Evolutionary conservation across 257 asterid species (phyloP), one percentile per base, ranked within the genome.

Genomic region (Nicotiana tabacum): DNA sequence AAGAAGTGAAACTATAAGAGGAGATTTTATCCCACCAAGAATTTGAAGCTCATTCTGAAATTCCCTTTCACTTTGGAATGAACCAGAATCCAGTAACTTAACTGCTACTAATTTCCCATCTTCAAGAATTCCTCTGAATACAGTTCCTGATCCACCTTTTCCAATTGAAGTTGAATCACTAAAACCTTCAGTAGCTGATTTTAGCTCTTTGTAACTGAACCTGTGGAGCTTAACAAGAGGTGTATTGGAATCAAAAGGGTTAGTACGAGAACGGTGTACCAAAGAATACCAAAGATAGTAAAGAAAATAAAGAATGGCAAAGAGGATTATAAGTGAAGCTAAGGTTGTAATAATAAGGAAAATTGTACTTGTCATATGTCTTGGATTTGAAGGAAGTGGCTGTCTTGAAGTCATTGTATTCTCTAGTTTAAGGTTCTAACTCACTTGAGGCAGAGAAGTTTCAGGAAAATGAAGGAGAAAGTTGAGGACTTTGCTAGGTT

Each of bases 121-220:
- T 80, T 82, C 90, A 21, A 96, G 83, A 82, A 89, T 90, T 58
- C 98, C 99, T 78, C 92, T 88, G 86, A 82, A 96, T 77, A 96
- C 99, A 58, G 93, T 82, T 69, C 98, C 97, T 2, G 99, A 96
- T 79, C 99, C 99, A 46, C 99, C 99, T 87, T 93, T 96, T 3
- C 99, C 99, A 9, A 96, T 91, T 61, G 89, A 88, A 74, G 90
- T 92, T 0, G 94, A 83, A 64, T 83, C 87, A 81, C 90, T 88
- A 91, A 96, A 96, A 30, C 88, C 90, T 82, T 87, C 85, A 60
- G 99, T 94, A 18, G 99, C 99, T 30, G 78, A 84, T 85, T 88
- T 91, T 30, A 96, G 89, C 86, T 96, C 98, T 33, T 69, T 91
- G 94, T 89, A 92, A 53, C 87, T 84, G 88, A 94, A 96, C 76